Conservation (phyloP, 176 grass and related monocot genomes). For the Calamus simplicifolius region DNA sequence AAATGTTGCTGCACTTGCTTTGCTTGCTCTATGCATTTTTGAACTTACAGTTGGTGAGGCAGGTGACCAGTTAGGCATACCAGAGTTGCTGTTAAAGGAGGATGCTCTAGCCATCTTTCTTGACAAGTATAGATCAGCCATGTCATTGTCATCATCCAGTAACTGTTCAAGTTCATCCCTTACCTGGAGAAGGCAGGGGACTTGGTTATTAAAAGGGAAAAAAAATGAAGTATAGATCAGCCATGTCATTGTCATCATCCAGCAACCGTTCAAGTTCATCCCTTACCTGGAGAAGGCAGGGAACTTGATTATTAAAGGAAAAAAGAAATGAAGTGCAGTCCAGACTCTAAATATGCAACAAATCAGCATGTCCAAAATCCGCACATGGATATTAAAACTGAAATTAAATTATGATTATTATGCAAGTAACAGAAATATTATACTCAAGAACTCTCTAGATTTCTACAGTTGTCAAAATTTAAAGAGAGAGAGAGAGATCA, state of each 20-base stretch:
- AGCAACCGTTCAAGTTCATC: conserved; percentile 21
- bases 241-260: conserved; percentile 25
- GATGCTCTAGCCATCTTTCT: conserved; percentile 8
- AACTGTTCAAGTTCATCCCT: conserved; percentile 22
- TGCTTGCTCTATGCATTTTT: conserved; percentile 11
- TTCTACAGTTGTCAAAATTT: no score
- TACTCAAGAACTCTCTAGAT: no score
- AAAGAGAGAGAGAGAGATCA: no score
- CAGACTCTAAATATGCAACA: background rate
- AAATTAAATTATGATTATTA: no score
- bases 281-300: conserved; percentile 7
- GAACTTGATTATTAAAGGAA: background rate
- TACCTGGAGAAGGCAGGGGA: conserved; percentile 1
- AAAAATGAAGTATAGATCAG: conserved; percentile 12
- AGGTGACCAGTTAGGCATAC: background rate
- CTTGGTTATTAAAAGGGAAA: background rate
- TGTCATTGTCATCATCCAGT: conserved; percentile 25
- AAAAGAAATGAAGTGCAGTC: no score
- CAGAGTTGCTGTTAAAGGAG: background rate
- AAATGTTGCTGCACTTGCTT: conserved; percentile 12
- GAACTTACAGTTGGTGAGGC: conserved; percentile 1
- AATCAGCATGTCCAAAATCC: background rate
- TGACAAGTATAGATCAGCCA: conserved; percentile 22
- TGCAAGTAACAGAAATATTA: no score
- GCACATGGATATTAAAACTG: no score